These are phyloP conservation scores for Rubus idaeus DNA, from an alignment of 306 rosid species.

Conservation along the genomic window DNA sequence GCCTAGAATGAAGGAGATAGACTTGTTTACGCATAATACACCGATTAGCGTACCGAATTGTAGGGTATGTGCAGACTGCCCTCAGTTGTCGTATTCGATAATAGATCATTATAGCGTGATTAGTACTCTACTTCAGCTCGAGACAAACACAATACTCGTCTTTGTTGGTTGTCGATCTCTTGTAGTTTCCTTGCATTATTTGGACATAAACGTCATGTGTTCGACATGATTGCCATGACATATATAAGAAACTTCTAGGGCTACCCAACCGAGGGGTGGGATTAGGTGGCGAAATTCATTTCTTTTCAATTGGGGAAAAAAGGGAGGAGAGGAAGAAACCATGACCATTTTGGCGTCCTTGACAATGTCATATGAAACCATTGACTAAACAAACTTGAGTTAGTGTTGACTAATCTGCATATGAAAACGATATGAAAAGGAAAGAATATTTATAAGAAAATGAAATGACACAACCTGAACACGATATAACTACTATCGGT, in stretches of 20 bases:
- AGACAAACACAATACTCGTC: background rate
- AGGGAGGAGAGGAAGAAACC: constrained; percentile 44
- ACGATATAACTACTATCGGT: background rate
- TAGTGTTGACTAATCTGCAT: background rate
- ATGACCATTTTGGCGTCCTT: constrained; percentile 36
- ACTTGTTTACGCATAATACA: background rate
- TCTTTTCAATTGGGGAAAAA: constrained; percentile 21
- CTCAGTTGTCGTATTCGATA: background rate
- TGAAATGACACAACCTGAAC: background rate
- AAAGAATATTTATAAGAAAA: background rate
- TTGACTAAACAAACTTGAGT: background rate
- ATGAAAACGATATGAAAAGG: background rate
- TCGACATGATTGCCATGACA: constrained; percentile 7
- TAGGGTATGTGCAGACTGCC: background rate
- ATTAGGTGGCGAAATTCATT: constrained; percentile 59
- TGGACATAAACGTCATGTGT: background rate
- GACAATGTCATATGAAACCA: background rate
- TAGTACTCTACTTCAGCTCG: background rate
- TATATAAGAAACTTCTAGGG: constrained; percentile 38
- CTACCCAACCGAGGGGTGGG: constrained; percentile 51
- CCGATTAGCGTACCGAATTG: background rate
- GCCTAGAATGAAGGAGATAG: constrained; percentile 9
- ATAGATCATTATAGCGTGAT: background rate
- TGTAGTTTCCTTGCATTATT: constrained; percentile 15
- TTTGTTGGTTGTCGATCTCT: constrained; percentile 1